These are phyloP conservation scores for Medicago ruthenica DNA, from an alignment of 306 rosid species.

Conservation along the genomic window DNA sequence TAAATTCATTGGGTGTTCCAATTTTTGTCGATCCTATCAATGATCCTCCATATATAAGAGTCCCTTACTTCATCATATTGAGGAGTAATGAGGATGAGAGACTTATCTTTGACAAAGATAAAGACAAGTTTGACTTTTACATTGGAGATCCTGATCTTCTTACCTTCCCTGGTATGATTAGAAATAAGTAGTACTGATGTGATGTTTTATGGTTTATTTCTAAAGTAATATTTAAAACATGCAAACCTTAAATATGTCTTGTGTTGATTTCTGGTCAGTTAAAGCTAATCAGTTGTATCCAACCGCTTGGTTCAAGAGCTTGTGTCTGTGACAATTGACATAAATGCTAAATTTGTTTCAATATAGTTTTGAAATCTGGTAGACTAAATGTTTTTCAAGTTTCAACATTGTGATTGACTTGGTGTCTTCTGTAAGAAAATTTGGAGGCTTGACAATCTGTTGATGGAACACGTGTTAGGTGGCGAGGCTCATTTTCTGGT, in stretches of 20 bases:
- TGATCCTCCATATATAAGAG: constrained; percentile 78
- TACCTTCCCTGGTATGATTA: constrained; percentile 65
- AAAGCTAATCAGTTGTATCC: constrained; percentile 4
- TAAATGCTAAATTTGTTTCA: too few species aligned
- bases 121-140: constrained; percentile 69
- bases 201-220: constrained; percentile 4
- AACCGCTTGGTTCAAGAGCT: too few species aligned
- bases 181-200: not conserved
- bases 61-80: constrained; percentile 66
- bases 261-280: not conserved
- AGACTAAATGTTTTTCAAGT: too few species aligned
- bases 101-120: constrained; percentile 66
- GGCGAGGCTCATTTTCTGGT: constrained; percentile 55
- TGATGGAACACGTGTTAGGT: constrained; percentile 44
- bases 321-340: too few species aligned
- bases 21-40: constrained; percentile 75
- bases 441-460: too few species aligned
- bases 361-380: too few species aligned
- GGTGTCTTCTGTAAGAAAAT: too few species aligned
- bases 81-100: constrained; percentile 60
- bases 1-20: constrained; percentile 65
- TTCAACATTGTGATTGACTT: too few species aligned
- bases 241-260: not conserved
- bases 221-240: constrained; percentile 1
- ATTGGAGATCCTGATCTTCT: constrained; percentile 84